These are phyloP conservation scores for Holtermannia corniformis DNA, from an alignment of 768 basidiomycete genomes.

Conservation along the genomic window DNA sequence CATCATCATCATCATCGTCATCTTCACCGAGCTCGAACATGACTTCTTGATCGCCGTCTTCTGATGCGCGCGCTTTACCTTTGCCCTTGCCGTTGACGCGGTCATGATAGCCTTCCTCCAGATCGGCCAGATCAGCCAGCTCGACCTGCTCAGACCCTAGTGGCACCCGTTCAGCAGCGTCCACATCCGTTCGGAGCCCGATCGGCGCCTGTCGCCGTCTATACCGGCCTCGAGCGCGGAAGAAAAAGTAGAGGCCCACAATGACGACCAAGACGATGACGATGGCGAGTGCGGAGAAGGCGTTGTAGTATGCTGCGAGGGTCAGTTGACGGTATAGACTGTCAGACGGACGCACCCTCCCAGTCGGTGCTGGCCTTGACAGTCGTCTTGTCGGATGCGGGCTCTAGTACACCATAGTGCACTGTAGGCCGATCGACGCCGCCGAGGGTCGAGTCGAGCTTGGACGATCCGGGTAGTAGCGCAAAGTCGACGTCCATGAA, in stretches of 20 bases:
- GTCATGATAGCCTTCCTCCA: constrained; percentile 21
- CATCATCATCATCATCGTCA: constrained; percentile 46
- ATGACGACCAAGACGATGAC: constrained; percentile 60
- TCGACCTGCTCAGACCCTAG: constrained; percentile 42
- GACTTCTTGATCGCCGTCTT: constrained; percentile 25
- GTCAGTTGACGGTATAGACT: neutral
- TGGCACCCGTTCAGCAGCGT: constrained; percentile 27
- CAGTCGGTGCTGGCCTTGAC: constrained; percentile 78
- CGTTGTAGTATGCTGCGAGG: constrained; percentile 80
- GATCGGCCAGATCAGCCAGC: constrained; percentile 56
- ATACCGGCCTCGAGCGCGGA: constrained; percentile 49
- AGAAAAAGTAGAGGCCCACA: constrained; percentile 72
- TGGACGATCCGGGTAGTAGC: constrained; percentile 67
- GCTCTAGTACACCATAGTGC: constrained; percentile 44
- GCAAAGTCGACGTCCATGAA: constrained; percentile 91
- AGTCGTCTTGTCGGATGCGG: constrained; percentile 51
- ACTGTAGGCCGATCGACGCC: constrained; percentile 58
- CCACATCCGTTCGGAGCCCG: constrained; percentile 15
- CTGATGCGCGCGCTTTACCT: constrained; percentile 29
- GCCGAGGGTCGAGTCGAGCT: constrained; percentile 66
- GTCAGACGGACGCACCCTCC: constrained; percentile 55
- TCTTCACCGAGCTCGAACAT: constrained; percentile 49
- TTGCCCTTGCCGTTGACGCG: constrained; percentile 41
- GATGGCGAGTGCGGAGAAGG: constrained; percentile 77
- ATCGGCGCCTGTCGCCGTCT: constrained; percentile 10